Evolutionary conservation across 768 basidiomycete genomes (phyloP).

Genomic region (Amanita polypyramis): DNA sequence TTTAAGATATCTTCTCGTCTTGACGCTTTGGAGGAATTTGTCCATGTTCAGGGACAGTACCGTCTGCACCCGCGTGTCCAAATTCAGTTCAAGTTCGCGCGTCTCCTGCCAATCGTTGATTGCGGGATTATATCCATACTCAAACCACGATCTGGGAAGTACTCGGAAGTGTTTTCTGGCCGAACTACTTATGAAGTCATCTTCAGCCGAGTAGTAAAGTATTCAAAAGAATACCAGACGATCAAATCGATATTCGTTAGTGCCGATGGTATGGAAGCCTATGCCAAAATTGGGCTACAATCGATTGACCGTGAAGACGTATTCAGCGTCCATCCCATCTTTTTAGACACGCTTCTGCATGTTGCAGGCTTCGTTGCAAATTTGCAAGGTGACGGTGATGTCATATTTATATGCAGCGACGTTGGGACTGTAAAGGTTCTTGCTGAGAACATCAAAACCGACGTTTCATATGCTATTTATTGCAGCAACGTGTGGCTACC

Average conservation of each 20-base stretch:
- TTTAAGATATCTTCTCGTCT: conserved; percentile 28
- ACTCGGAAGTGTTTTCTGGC: conserved; percentile 39
- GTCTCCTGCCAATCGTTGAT: conserved; percentile 23
- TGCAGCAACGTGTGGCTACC: conserved; percentile 35
- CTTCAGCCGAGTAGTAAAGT: conserved; percentile 60
- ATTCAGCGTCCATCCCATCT: conserved; percentile 42
- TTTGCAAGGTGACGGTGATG: conserved; percentile 33
- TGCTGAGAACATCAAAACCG: conserved; percentile 28
- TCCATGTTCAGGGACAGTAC: conserved; percentile 39
- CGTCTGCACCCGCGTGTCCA: conserved; percentile 21
- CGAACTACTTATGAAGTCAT: conserved; percentile 54
- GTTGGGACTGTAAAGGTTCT: conserved; percentile 40
- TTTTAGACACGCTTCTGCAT: conserved; percentile 60
- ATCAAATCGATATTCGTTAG: conserved; percentile 44
- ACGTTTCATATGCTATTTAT: conserved; percentile 38
- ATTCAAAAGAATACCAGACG: conserved; percentile 45
- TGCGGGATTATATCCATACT: conserved; percentile 23
- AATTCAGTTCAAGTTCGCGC: conserved; percentile 26
- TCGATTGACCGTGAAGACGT: conserved; percentile 17
- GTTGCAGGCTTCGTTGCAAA: conserved; percentile 65
- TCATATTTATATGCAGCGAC: conserved; percentile 55
- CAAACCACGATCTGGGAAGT: conserved; percentile 14
- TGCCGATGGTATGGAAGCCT: conserved; percentile 36
- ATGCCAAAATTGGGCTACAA: conserved; percentile 38
- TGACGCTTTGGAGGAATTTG: conserved; percentile 19